Evolutionary conservation across 305 asterid genomes (phyloP), one percentile per base, ranked within the genome.

Genomic region (Fraxinus nigra): DNA sequence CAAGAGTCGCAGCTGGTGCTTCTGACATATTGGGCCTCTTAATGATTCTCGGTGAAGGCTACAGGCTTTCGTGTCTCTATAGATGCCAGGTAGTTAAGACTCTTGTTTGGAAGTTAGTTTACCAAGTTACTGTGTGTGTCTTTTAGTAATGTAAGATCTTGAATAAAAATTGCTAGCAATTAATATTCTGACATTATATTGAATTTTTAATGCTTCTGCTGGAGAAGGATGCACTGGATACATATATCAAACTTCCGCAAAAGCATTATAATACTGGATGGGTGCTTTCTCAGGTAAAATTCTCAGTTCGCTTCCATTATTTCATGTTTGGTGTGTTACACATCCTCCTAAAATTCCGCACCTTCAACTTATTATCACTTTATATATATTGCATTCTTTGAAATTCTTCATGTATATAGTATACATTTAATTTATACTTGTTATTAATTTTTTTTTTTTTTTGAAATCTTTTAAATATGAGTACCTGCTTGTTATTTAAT

Each of bases 201-300:
- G 26, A 22, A 67, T 16, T 22, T 67, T 67, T 56, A 37, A 70
- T 79, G 86, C 74, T 77, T 85, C 77, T 87, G 84, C 82, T 84
- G 81, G 77, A 81, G 77, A 93, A 95, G 98, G 99, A 95, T 84
- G 99, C 99, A 22, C 83, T 94, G 82, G 95, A 91, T 85, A 80
- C 85, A 78, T 95, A 88, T 80, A 72, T 84, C 79, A 94, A 90
- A 89, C 97, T 95, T 79, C 92, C 99, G 0, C 94, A 87, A 79
- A 95, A 94, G 88, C 99, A 94, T 83, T 95, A 94, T 87, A 93
- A 93, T 86, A 93, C 98, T 0, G 98, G 95, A 88, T 94, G 99
- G 98, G 99, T 95, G 83, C 98, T 92, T 82, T 92, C 98, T 81
- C 99, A 94, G 97, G 99, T 94, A 87, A 76, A 28, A 59, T 81